A percentile compares a stretch with the other conserved stretches of the same genome.
Conservation (phyloP, 2,329 filamentous ascomycete genomes). For the Fusarium chlamydosporum region DNA sequence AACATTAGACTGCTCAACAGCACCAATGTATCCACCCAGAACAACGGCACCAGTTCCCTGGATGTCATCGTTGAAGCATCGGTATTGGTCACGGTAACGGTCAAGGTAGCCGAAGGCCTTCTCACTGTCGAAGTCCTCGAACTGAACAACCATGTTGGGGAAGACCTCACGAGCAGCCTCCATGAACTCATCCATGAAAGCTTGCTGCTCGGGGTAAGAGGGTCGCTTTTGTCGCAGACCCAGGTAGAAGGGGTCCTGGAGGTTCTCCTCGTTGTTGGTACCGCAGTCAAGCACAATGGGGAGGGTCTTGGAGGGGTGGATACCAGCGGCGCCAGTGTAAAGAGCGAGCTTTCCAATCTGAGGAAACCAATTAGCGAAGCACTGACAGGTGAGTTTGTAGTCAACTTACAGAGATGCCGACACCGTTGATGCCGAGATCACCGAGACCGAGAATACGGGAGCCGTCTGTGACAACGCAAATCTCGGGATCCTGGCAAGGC, state of each 20-base stretch:
- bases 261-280: constrained; percentile 75
- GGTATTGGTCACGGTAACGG: constrained; percentile 88
- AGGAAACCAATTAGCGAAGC: constrained; percentile 39
- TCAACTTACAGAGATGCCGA: constrained; percentile 87
- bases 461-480: constrained; percentile 96
- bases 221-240: constrained; percentile 89
- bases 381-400: not conserved
- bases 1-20: constrained; percentile 87
- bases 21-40: constrained; percentile 82
- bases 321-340: constrained; percentile 95
- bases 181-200: constrained; percentile 99
- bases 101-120: constrained; percentile 93
- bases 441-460: constrained; percentile 93
- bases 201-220: constrained; percentile 81
- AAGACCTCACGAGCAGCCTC: constrained; percentile 82
- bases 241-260: constrained; percentile 84
- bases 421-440: constrained; percentile 95
- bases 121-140: constrained; percentile 96
- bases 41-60: constrained; percentile 98
- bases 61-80: constrained; percentile 99
- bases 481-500: constrained; percentile 90
- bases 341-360: constrained; percentile 92
- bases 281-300: constrained; percentile 77
- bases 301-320: constrained; percentile 87
- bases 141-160: constrained; percentile 83